Conservation (phyloP, 306 rosid genomes). For the Rubus idaeus region DNA sequence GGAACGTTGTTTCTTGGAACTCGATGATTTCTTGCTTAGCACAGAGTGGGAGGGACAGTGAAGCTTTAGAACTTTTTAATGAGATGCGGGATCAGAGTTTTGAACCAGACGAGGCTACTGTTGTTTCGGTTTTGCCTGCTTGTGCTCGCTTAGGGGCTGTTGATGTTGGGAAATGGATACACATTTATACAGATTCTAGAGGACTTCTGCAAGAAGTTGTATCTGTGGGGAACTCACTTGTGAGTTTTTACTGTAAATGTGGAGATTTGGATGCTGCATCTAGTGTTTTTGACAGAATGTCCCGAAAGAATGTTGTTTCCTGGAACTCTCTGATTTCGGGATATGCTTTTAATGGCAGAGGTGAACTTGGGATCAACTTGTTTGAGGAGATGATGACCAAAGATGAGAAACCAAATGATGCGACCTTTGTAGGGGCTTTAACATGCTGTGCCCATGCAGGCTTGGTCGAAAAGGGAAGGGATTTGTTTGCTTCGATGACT, state of each 20-base stretch:
- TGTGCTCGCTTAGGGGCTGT: constrained; percentile 71
- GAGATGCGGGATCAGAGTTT: constrained; percentile 58
- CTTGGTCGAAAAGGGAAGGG: constrained; percentile 60
- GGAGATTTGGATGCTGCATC: constrained; percentile 56
- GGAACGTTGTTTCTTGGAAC: constrained; percentile 73
- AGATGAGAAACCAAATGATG: constrained; percentile 52
- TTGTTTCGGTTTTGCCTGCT: constrained; percentile 61
- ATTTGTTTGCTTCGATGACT: constrained; percentile 60
- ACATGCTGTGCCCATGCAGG: constrained; percentile 79
- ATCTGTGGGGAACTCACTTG: constrained; percentile 60
- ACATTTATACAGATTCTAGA: constrained; percentile 36
- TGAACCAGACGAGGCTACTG: constrained; percentile 70
- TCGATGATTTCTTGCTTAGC: constrained; percentile 64
- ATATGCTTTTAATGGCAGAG: constrained; percentile 70
- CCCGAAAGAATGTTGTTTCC: constrained; percentile 59
- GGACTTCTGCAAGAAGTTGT: constrained; percentile 35
- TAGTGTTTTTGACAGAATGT: constrained; percentile 49
- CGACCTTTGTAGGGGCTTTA: constrained; percentile 65
- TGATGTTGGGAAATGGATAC: constrained; percentile 67
- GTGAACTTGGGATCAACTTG: constrained; percentile 59
- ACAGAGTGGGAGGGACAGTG: constrained; percentile 36
- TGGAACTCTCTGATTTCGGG: constrained; percentile 79
- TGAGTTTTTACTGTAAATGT: constrained; percentile 74
- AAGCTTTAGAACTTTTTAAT: constrained; percentile 54
- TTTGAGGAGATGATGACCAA: constrained; percentile 60